Percentiles rank a stretch among this genome's conserved stretches.
phyloP scores from a whole-genome alignment of 129 eudicot species.

The Oenanthe sinensis region DNA sequence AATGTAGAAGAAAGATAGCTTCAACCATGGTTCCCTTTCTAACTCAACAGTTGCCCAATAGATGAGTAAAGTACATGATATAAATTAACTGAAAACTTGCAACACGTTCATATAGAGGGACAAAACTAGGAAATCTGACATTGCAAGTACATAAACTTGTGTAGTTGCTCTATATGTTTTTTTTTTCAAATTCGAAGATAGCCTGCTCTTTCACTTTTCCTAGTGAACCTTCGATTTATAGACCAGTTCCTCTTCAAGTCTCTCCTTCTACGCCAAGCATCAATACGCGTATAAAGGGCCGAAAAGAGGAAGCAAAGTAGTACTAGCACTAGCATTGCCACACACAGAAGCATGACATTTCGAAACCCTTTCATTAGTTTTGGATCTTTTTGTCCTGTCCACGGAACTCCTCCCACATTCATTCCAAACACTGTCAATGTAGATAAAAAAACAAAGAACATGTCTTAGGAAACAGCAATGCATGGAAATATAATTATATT shows the following conservation, averaged over 20 bases:
- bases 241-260: slow-evolving; percentile 45
- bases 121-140: background rate
- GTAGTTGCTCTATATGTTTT: background rate
- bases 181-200: slow-evolving; percentile 53
- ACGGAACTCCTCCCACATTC: slow-evolving; percentile 99
- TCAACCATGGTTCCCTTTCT: background rate
- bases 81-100: no score
- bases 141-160: background rate
- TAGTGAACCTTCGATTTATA: slow-evolving; percentile 42
- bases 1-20: background rate
- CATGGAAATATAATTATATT: background rate
- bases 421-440: slow-evolving; percentile 72
- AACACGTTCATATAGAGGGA: background rate
- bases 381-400: slow-evolving; percentile 75
- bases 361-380: slow-evolving; percentile 60
- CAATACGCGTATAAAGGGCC: slow-evolving; percentile 36
- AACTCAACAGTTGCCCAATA: background rate
- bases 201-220: slow-evolving; percentile 35
- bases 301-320: slow-evolving; percentile 76
- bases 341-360: slow-evolving; percentile 73
- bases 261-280: slow-evolving; percentile 62
- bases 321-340: slow-evolving; percentile 42
- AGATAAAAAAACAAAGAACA: background rate
- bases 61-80: background rate
- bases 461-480: background rate